Evolutionary conservation across 306 rosid genomes (phyloP), one percentile per base, ranked within the genome.

Genomic region (Ochetophila trinervis): DNA sequence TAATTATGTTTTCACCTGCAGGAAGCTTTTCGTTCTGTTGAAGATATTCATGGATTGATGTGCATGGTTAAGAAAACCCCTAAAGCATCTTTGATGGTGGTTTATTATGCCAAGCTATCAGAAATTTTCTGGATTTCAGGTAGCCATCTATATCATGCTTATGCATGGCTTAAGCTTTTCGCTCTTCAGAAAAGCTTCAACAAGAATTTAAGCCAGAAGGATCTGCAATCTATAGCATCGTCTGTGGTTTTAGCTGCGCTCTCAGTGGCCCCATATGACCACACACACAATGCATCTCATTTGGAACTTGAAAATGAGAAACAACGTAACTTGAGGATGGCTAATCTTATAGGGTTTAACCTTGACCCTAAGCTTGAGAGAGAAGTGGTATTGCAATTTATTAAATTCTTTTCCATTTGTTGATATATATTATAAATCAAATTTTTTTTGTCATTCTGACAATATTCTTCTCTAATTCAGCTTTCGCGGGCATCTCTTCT

Each of bases 11-110:
- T 47, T 34, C 20, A 40, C 47, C 36, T 79, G 72, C 89, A 94
- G 99, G 99, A 94, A 86, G 99, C 99, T 10, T 94, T 94, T 65
- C 87, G 99, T 34, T 94, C 99, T 0, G 71, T 90, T 61, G 99
- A 94, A 70, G 99, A 94, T 75, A 90, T 94, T 71, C 95, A 90
- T 69, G 97, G 95, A 57, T 76, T 94, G 57, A 94, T 94, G 99
- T 94, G 96, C 85, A 65, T 94, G 85, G 99, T 90, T 67, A 94
- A 94, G 87, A 94, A 94, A 82, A 80, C 86, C 0, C 99, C 99
- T 9, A 94, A 94, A 74, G 44, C 99, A 65, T 90, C 99, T 22
- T 80, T 94, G 85, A 76, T 94, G 97, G 97, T 87, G 35, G 88
- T 94, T 71, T 94, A 94, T 82, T 94, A 94, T 75, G 96, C 86